phyloP scores from a whole-genome alignment of 805 yeast species.

The Suhomyces sp. region DNA sequence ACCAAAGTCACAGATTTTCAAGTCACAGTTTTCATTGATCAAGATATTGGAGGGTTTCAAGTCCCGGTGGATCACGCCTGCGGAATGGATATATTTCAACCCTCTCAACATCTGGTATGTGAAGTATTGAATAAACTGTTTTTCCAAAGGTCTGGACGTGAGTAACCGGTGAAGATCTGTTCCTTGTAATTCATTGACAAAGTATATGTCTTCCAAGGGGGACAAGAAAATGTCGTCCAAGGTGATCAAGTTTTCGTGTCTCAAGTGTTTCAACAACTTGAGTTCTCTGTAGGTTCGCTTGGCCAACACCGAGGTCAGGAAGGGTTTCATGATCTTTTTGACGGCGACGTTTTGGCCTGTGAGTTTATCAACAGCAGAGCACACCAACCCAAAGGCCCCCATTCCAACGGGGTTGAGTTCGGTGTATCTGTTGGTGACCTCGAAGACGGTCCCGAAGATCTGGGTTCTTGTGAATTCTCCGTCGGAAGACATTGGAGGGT shows the following conservation, averaged over 20 bases:
- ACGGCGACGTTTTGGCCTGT: conserved; percentile 94
- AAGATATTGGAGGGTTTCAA: conserved; percentile 81
- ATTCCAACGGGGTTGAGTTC: conserved; percentile 97
- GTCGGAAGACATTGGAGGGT: conserved; percentile 34
- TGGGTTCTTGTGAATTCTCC: conserved; percentile 70
- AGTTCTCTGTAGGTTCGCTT: conserved; percentile 96
- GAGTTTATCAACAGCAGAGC: conserved; percentile 90
- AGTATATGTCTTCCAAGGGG: conserved; percentile 92
- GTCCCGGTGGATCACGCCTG: conserved; percentile 90
- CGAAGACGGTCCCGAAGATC: conserved; percentile 93
- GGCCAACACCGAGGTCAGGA: conserved; percentile 89
- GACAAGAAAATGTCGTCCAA: conserved; percentile 91
- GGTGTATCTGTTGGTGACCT: conserved; percentile 83
- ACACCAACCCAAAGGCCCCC: conserved; percentile 99
- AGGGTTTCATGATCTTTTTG: conserved; percentile 97
- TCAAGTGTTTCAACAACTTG: conserved; percentile 85
- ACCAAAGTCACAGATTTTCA: conserved; percentile 92
- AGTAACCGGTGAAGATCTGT: conserved; percentile 91
- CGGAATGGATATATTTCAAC: conserved; percentile 84
- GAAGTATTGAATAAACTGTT: conserved; percentile 95
- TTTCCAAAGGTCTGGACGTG: conserved; percentile 91
- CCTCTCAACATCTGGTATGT: conserved; percentile 92
- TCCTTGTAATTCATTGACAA: conserved; percentile 95
- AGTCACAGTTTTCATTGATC: conserved; percentile 86
- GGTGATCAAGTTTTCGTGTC: conserved; percentile 92